A percentile compares a stretch with the other conserved stretches of the same genome.
phyloP scores from a whole-genome alignment of 306 rosid genomes.

The Sindora glabra region DNA sequence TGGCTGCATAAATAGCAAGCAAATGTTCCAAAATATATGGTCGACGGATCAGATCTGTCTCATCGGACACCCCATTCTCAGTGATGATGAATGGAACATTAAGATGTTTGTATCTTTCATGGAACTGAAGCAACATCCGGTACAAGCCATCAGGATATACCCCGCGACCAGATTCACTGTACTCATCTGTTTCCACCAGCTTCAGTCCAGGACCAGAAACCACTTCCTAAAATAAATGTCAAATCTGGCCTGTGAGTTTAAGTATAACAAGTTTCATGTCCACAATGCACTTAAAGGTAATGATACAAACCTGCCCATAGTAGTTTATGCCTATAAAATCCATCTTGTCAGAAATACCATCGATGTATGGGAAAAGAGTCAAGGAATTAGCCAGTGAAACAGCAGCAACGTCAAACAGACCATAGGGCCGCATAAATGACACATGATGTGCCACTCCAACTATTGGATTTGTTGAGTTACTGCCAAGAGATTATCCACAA shows the following conservation, averaged over 20 bases:
- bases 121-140: conserved; percentile 82
- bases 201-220: conserved; percentile 75
- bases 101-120: conserved; percentile 85
- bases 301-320: conserved; percentile 77
- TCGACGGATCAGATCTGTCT: conserved; percentile 81
- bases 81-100: conserved; percentile 71
- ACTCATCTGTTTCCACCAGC: conserved; percentile 84
- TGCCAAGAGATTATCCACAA: conserved; percentile 21
- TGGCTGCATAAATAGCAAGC: conserved; percentile 80
- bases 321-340: conserved; percentile 91
- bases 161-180: conserved; percentile 97
- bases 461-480: conserved; percentile 39
- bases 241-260: background rate
- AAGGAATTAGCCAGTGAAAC: conserved; percentile 73
- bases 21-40: conserved; percentile 87
- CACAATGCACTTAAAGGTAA: conserved; percentile 3
- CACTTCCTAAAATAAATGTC: conserved; percentile 52
- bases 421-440: conserved; percentile 91
- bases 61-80: conserved; percentile 90
- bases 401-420: conserved; percentile 80
- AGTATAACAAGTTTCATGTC: conserved; percentile 11
- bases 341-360: conserved; percentile 71
- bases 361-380: conserved; percentile 70
- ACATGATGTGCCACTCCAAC: conserved; percentile 92
- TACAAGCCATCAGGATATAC: conserved; percentile 96